Conservation (phyloP, 441 rosid species). For the Eugenia klotzschiana region DNA sequence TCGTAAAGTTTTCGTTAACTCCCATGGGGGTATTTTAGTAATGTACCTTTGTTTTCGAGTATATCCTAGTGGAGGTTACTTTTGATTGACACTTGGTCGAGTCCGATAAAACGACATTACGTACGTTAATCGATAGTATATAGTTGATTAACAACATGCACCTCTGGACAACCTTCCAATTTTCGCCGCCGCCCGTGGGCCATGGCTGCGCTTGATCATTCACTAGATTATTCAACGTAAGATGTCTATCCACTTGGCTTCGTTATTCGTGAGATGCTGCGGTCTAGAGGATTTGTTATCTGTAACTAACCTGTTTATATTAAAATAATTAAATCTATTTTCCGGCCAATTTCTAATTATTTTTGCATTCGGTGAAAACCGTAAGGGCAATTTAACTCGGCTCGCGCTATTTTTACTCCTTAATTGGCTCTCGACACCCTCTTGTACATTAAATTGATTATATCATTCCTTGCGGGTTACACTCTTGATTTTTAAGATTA, state of each 20-base stretch:
- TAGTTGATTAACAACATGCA: not conserved
- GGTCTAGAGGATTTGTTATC: not conserved
- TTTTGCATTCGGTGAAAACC: not conserved
- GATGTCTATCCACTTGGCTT: not conserved
- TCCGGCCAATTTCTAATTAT: not conserved
- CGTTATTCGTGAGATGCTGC: not conserved
- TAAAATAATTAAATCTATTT: not conserved
- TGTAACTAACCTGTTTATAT: not conserved
- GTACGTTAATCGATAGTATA: not conserved
- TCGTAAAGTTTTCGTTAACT: not conserved
- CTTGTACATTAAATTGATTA: too few species aligned
- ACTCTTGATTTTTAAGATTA: too few species aligned
- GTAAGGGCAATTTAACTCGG: not conserved
- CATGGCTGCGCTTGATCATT: not conserved
- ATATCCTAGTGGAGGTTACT: not conserved
- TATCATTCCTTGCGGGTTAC: too few species aligned
- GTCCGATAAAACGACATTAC: not conserved
- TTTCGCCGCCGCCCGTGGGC: not conserved
- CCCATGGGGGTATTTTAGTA: not conserved
- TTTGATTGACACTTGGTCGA: not conserved
- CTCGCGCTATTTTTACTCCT: too few species aligned
- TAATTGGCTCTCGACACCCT: too few species aligned
- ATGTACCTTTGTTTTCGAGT: not conserved
- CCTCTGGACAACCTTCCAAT: not conserved
- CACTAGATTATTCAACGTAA: not conserved